Evolutionary conservation across 2,329 filamentous ascomycete species (phyloP).

Genomic region (Clathrospora elynae): DNA sequence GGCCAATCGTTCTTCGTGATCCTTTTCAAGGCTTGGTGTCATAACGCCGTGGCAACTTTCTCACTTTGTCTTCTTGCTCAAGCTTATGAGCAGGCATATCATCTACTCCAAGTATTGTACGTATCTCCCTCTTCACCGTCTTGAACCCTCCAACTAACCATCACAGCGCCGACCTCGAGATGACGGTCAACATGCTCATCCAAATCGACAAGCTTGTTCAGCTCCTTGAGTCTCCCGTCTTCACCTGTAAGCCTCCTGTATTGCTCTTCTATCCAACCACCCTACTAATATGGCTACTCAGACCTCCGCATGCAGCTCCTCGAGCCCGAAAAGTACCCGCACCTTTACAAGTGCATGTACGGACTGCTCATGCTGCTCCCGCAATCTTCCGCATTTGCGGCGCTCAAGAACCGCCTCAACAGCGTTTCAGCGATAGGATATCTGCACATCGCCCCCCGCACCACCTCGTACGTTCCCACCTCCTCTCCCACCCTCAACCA

Average conservation of each 20-base stretch:
- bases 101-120: constrained; percentile 92
- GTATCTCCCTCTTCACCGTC: constrained; percentile 34
- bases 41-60: constrained; percentile 97
- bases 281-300: constrained; percentile 45
- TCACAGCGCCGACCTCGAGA: constrained; percentile 88
- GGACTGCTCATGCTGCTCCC: constrained; percentile 97
- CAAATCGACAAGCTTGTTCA: constrained; percentile 99
- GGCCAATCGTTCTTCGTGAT: constrained; percentile 95
- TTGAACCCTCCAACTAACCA: constrained; percentile 26
- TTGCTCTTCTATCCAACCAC: constrained; percentile 15
- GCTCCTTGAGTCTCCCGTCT: constrained; percentile 93
- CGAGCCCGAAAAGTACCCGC: constrained; percentile 92
- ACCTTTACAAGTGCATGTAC: constrained; percentile 97
- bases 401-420: constrained; percentile 93
- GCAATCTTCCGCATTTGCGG: constrained; percentile 95
- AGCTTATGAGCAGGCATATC: constrained; percentile 97
- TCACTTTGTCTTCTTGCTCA: constrained; percentile 93
- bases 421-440: constrained; percentile 97
- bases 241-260: constrained; percentile 74
- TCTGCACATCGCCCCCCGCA: constrained; percentile 78
- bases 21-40: constrained; percentile 95
- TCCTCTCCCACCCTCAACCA: constrained; percentile 46
- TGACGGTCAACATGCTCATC: constrained; percentile 98
- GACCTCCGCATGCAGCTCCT: constrained; percentile 92
- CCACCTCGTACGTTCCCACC: constrained; percentile 69